phyloP scores from a whole-genome alignment of 805 yeast genomes.

The Komagataella kurtzmanii region DNA sequence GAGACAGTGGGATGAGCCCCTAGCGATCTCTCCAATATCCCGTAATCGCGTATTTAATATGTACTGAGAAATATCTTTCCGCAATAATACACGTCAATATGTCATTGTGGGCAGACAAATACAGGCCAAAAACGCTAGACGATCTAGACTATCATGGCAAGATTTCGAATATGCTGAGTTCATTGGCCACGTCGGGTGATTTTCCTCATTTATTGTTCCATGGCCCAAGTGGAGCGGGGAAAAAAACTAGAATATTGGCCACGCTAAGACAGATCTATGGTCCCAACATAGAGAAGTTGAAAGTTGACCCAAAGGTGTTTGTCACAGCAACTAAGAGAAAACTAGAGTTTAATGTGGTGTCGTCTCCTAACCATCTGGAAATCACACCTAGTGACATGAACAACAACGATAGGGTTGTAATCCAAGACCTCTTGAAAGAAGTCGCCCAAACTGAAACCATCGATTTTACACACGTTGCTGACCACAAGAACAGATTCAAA shows the following conservation, averaged over 20 bases:
- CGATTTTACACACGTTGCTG: slow-evolving; percentile 44
- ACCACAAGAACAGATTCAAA: slow-evolving; percentile 40
- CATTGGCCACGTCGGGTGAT: slow-evolving; percentile 62
- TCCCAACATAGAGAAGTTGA: slow-evolving; percentile 64
- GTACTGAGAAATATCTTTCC: background rate
- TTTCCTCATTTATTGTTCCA: slow-evolving; percentile 87
- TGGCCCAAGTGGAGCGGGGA: slow-evolving; percentile 97
- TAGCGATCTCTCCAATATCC: background rate
- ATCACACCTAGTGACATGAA: slow-evolving; percentile 97
- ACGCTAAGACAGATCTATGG: slow-evolving; percentile 75
- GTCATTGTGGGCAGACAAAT: slow-evolving; percentile 96
- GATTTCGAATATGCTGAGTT: slow-evolving; percentile 48
- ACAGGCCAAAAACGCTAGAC: slow-evolving; percentile 62
- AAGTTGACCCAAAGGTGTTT: slow-evolving; percentile 82
- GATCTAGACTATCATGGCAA: slow-evolving; percentile 53
- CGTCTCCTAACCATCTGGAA: slow-evolving; percentile 83
- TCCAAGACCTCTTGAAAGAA: slow-evolving; percentile 87
- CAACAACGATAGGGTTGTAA: slow-evolving; percentile 85
- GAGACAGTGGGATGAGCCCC: slow-evolving; percentile 10
- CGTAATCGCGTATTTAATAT: background rate
- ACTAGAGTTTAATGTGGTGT: slow-evolving; percentile 84
- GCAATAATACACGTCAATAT: slow-evolving; percentile 20
- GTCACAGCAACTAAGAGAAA: slow-evolving; percentile 62
- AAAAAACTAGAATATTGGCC: slow-evolving; percentile 83
- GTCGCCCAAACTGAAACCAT: slow-evolving; percentile 93